Conservation (phyloP, 768 basidiomycete species). For the Phanerochaete sordida region DNA sequence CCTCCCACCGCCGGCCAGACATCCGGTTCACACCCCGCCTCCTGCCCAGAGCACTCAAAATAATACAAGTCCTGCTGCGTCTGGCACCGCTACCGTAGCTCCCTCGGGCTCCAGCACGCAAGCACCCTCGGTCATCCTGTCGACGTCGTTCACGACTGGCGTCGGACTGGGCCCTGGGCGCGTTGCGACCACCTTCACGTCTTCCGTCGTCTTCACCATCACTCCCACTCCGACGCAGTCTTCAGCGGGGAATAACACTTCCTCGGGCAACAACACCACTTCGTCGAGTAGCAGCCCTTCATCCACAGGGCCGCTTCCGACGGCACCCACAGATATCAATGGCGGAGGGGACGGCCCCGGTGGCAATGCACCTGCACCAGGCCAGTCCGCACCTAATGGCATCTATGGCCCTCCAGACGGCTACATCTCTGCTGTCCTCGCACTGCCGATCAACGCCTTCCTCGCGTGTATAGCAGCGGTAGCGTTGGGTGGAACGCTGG, state of each 20-base stretch:
- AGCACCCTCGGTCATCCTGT: conserved; percentile 7
- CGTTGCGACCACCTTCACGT: conserved; percentile 35
- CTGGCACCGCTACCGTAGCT: conserved; percentile 2
- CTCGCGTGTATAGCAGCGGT: conserved; percentile 42
- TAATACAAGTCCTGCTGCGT: conserved; percentile 3
- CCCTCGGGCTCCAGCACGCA: not conserved
- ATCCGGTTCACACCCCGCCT: conserved; percentile 15
- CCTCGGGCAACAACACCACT: conserved; percentile 15
- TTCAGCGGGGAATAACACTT: not conserved
- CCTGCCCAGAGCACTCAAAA: not conserved
- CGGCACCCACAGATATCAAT: conserved; percentile 51
- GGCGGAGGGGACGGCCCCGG: conserved; percentile 44
- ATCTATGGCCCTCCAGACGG: conserved; percentile 65
- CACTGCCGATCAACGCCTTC: conserved; percentile 42
- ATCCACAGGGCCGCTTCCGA: conserved; percentile 46
- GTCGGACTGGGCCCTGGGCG: conserved; percentile 38
- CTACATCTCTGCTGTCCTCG: conserved; percentile 56
- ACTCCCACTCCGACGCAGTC: conserved; percentile 25
- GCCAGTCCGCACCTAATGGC: conserved; percentile 39
- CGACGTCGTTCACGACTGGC: conserved; percentile 30
- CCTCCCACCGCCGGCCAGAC: conserved; percentile 2
- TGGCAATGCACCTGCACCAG: conserved; percentile 58
- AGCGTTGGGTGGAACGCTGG: conserved; percentile 45
- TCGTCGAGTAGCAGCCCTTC: conserved; percentile 34
- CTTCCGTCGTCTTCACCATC: conserved; percentile 44